Evolutionary conservation across 2,329 filamentous ascomycete genomes (phyloP), one percentile per base, ranked within the genome.

Genomic region (Fusarium agapanthi): DNA sequence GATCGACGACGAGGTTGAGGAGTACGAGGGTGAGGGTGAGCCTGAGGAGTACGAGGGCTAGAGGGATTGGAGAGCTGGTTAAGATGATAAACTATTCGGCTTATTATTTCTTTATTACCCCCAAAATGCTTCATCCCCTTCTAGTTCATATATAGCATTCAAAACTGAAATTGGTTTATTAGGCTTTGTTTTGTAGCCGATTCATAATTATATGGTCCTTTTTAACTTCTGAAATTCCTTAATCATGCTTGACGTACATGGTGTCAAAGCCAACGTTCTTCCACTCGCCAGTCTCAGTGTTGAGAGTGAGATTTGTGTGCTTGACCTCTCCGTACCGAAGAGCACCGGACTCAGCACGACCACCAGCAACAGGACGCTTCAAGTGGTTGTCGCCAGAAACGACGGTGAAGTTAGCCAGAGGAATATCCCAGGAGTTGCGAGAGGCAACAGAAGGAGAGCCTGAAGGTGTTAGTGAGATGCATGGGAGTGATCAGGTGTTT

Each of bases 1-100:
- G 81, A 90, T 97, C 84, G 97, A 96, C 72, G 96, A 98, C 86
- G 95, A 94, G 79, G 95, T 97, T 87, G 80, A 94, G 95, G 88
- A 95, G 97, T 86, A 69, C 22, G 70, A 71, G 56, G 70, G 58
- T 43, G 58, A 73, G 70, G 60, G 88, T 28, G 70, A 71, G 61
- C 60, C 69, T 28, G 65, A 69, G 66, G 66, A 69, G 51, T 69
- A 58, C 22, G 66, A 69, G 59, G 66, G 51, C 45, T 69, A 68
- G 60, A 51, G 37, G 51, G 40, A 22, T 43, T 53, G 38, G 30
- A 69, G 48, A 41, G 14, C 28, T 69, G 58, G 53, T 64, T 69
- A 41, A 63, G 51, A 65, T 69, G 35, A 48, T 45, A 37, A 68
- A 64, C 51, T 65, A 32, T 43, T 56, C 53, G 65, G 43, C 24